These are phyloP conservation scores for Aspergillus hiratsukae DNA, from an alignment of 2,329 filamentous ascomycete species.

Conservation along the genomic window DNA sequence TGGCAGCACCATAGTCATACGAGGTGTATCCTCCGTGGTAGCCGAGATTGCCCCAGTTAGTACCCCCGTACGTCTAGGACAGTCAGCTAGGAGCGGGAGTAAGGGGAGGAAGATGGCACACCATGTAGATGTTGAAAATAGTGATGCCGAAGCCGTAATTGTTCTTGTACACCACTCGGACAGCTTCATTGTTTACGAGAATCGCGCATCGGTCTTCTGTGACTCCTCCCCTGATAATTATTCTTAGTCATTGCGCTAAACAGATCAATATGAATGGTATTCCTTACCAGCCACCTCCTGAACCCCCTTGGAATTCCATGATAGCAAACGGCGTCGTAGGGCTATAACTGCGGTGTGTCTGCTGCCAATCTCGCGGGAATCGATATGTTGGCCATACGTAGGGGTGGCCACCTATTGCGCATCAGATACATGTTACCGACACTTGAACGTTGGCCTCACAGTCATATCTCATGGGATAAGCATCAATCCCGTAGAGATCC, in stretches of 20 bases:
- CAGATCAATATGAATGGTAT: not conserved
- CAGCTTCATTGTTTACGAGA: constrained; percentile 68
- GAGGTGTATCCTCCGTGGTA: constrained; percentile 62
- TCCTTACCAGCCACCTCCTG: constrained; percentile 64
- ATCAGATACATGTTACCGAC: not conserved
- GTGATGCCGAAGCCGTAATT: constrained; percentile 61
- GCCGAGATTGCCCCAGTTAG: constrained; percentile 78
- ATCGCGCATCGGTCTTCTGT: constrained; percentile 50
- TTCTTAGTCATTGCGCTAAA: not conserved
- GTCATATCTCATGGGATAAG: constrained; percentile 53
- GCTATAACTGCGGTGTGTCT: constrained; percentile 55
- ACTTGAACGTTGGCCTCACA: constrained; percentile 13
- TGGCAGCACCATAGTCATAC: constrained; percentile 60
- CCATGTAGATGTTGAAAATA: constrained; percentile 73
- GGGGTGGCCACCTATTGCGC: not conserved
- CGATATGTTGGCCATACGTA: not conserved
- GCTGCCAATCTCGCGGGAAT: constrained; percentile 27
- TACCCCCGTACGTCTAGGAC: constrained; percentile 63
- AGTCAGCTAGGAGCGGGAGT: not conserved
- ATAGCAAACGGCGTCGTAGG: constrained; percentile 63
- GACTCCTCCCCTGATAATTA: not conserved
- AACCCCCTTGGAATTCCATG: constrained; percentile 62
- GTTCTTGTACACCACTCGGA: constrained; percentile 79
- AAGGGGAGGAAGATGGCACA: constrained; percentile 23
- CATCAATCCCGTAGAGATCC: constrained; percentile 65